Base-by-base conservation (phyloP, 495 filamentous ascomycete species). In the Neurospora discreta region DNA sequence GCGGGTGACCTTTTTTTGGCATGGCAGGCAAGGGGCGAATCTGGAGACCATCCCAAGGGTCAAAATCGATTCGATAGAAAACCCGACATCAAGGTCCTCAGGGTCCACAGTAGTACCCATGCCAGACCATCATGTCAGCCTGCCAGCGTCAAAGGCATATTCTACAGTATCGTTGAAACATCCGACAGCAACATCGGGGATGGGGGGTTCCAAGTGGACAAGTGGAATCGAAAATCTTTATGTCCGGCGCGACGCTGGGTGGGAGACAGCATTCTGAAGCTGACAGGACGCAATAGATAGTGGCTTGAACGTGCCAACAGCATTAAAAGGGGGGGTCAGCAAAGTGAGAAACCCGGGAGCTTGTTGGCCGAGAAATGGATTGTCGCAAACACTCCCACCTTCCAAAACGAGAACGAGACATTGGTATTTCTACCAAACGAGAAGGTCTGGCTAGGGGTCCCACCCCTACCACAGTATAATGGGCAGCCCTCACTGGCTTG, bases 371-470 rank as follows among this genome's bases (percentile, higher is more conserved):
- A 26, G 44, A 26, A 26, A 58, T 26, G 15, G 23, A 58, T 58
- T 33, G 39, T 70, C 39, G 20, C 38, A 52, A 52, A 52, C 41
- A 43, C 41, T 70, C 41, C 69, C 69, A 70, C 69, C 69, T 70
- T 70, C 69, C 69, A 11, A 70, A 70, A 39, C 40, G 30, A 33
- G 52, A 33, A 60, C 52, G 52, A 58, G 23, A 60, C 52, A 33
- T 18, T 60, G 15, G 33, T 33, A 30, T 15, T 65, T 33, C 33
- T 18, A 65, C 52, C 52, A 65, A 65, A 65, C 52, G 52, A 65
- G 26, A 65, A 65, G 52, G 52, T 65, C 52, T 18, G 52, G 52
- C 52, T 26, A 65, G 52, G 52, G 52, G 52, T 65, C 52, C 52
- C 26, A 65, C 26, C 52, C 52, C 52, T 65, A 36, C 52, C 52